Evolutionary conservation across 2,329 filamentous ascomycete species (phyloP), one percentile per base, ranked within the genome.

Genomic region (Aspergillus unguis): DNA sequence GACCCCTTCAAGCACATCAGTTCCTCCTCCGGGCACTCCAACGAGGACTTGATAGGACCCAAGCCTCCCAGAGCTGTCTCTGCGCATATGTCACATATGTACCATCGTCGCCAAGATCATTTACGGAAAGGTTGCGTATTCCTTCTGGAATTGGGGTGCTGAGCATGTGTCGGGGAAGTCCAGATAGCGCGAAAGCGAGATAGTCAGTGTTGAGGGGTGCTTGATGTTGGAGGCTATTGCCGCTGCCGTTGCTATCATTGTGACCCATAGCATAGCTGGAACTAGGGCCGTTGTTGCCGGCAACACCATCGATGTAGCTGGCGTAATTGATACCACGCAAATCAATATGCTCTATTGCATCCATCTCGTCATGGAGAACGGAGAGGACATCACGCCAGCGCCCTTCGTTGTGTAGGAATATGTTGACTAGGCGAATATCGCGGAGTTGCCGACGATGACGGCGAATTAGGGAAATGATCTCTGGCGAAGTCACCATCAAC

Each of bases 291-390:
- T 48, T 33, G 17, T 44, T 47, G 35, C 52, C 44, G 32, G 50
- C 59, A 49, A 44, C 50, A 45, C 49, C 58, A 48, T 46, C 44
- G 36, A 26, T 23, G 33, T 83, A 78, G 33, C 70, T 73, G 2
- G 77, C 77, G 60, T 87, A 87, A 35, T 82, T 80, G 44, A 86
- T 82, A 5, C 81, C 72, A 33, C 81, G 74, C n/a, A 88, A 68
- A 58, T 82, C 83, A 29, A 87, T 76, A 76, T 82, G 85, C 42
- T 85, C 79, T 11, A 87, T 69, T 27, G 75, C 72, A 32, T 73
- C 70, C 75, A 85, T 80, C 44, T 84, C 77, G 6, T 78, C 70
- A 44, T 81, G 77, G 10, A 88, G 69, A 23, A 79, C 78, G 4
- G 69, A 65, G 0, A 87, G 74, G 0, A 88, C 77, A 50, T 85